A percentile compares a stretch with the other conserved stretches of the same genome.
Conservation (phyloP, 2,329 filamentous ascomycete species). For the Talaromyces pinophilus region DNA sequence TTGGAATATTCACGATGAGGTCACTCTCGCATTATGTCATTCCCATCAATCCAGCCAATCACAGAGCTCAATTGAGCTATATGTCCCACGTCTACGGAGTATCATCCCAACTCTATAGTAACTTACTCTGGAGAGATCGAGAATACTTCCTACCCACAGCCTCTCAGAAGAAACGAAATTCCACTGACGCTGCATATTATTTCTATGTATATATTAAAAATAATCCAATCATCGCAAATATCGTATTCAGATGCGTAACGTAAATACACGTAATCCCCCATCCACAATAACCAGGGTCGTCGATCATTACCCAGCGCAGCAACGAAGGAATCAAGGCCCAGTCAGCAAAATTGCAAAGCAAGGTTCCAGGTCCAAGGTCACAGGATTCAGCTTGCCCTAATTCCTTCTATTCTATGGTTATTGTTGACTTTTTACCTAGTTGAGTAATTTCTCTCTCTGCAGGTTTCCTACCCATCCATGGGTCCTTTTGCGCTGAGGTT, state of each 20-base stretch:
- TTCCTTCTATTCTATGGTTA: background rate
- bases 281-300: background rate
- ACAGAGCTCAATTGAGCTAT: background rate
- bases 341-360: background rate
- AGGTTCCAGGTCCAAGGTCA: background rate
- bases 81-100: too few species aligned
- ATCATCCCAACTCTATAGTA: background rate
- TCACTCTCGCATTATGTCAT: constrained; percentile 2
- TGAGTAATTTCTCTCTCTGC: background rate
- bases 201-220: background rate
- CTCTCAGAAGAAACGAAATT: background rate
- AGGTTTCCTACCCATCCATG: background rate
- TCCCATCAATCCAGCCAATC: background rate
- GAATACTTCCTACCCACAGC: background rate
- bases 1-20: constrained; percentile 7
- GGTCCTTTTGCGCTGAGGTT: background rate
- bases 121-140: background rate
- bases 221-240: background rate
- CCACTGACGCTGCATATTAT: background rate
- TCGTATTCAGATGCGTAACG: background rate
- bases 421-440: background rate
- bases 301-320: constrained; percentile 5
- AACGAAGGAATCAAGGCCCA: background rate
- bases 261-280: background rate
- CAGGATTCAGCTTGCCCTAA: constrained; percentile 7